Conservation (phyloP, 148 eudicot species). For the Fagopyrum esculentum region DNA sequence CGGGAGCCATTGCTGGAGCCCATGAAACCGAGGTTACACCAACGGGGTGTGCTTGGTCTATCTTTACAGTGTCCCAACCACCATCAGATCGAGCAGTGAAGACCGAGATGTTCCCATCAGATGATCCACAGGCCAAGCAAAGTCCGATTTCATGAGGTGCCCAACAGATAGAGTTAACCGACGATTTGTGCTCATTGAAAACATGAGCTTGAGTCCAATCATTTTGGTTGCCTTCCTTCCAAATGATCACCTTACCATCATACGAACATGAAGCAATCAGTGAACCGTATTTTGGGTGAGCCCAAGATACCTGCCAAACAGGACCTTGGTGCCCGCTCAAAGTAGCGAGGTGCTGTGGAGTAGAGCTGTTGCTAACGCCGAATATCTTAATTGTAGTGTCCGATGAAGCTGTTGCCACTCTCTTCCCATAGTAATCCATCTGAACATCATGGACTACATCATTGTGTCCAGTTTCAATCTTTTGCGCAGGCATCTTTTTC, state of each 20-base stretch:
- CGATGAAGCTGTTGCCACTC: slow-evolving; percentile 38
- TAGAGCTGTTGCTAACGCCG: slow-evolving; percentile 33
- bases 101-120: slow-evolving; percentile 34
- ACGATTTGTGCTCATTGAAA: slow-evolving; percentile 30
- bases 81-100: slow-evolving; percentile 32
- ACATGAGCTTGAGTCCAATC: slow-evolving; percentile 33
- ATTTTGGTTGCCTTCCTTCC: slow-evolving; percentile 42
- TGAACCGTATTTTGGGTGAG: slow-evolving; percentile 35
- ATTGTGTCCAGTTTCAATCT: slow-evolving; percentile 37
- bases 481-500: slow-evolving; percentile 26
- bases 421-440: slow-evolving; percentile 43
- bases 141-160: slow-evolving; percentile 41
- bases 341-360: slow-evolving; percentile 39
- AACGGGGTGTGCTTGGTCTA: slow-evolving; percentile 88
- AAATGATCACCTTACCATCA: slow-evolving; percentile 33
- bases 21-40: slow-evolving; percentile 88
- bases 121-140: slow-evolving; percentile 33
- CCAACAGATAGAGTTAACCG: slow-evolving; percentile 40
- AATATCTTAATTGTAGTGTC: slow-evolving; percentile 34
- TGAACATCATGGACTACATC: slow-evolving; percentile 36
- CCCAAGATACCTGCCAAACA: slow-evolving; percentile 43
- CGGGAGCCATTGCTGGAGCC: slow-evolving; percentile 82
- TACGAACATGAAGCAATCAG: slow-evolving; percentile 33
- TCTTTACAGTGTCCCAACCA: slow-evolving; percentile 58
- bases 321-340: slow-evolving; percentile 38